Evolutionary conservation across 1,284 basidiomycete species (phyloP).

Genomic region (Leccinum laetum): DNA sequence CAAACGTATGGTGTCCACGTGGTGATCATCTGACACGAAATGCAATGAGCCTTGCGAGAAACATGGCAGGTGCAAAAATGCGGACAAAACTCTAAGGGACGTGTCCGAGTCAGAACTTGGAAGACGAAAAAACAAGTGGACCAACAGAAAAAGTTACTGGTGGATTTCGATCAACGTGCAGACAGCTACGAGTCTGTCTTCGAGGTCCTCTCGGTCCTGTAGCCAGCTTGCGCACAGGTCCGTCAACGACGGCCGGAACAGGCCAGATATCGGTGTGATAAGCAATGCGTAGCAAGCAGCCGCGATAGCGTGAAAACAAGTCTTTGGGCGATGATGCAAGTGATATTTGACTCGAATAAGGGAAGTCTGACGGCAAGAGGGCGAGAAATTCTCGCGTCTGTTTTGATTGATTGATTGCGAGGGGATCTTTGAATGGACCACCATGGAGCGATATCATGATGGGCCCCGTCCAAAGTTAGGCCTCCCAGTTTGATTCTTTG

Average conservation of each 20-base stretch:
- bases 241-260: conserved; percentile 67
- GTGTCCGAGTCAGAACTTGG: background rate
- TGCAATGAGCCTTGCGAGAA: conserved; percentile 58
- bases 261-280: conserved; percentile 54
- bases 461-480: background rate
- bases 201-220: conserved; percentile 44
- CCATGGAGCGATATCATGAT: conserved; percentile 16
- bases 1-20: conserved; percentile 42
- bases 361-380: conserved; percentile 38
- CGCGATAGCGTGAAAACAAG: conserved; percentile 49
- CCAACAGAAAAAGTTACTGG: conserved; percentile 77
- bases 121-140: conserved; percentile 17
- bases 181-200: conserved; percentile 60
- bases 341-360: conserved; percentile 35
- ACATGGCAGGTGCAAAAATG: conserved; percentile 45
- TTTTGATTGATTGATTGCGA: conserved; percentile 51
- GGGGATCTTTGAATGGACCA: conserved; percentile 27
- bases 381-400: conserved; percentile 48
- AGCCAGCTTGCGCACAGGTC: conserved; percentile 76
- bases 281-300: conserved; percentile 47
- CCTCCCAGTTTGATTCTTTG: too few relatives aligned
- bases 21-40: conserved; percentile 37
- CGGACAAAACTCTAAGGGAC: conserved; percentile 46
- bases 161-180: conserved; percentile 65
- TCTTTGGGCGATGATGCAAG: conserved; percentile 32